A percentile compares a stretch with the other conserved stretches of the same genome.
Evolutionary conservation across 306 rosid species (phyloP).

Genomic region (Pterocarpus santalinus): DNA sequence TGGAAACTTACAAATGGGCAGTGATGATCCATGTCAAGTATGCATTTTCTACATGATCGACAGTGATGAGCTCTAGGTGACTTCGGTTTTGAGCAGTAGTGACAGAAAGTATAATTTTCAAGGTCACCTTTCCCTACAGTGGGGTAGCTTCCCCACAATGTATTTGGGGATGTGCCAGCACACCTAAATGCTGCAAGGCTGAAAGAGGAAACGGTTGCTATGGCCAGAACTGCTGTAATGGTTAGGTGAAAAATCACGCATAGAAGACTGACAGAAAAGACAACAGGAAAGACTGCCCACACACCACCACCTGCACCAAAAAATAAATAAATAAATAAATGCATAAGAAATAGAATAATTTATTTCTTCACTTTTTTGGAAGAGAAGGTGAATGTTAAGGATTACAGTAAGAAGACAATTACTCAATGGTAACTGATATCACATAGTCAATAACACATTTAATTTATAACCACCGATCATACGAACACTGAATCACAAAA

Average conservation of each 20-base stretch:
- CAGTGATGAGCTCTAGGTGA: conserved; percentile 94
- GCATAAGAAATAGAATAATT: conserved; percentile 38
- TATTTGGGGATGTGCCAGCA: conserved; percentile 82
- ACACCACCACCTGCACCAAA: conserved; percentile 88
- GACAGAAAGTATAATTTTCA: conserved; percentile 84
- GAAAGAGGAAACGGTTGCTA: conserved; percentile 73
- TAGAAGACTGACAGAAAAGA: conserved; percentile 72
- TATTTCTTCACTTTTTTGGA: conserved; percentile 15
- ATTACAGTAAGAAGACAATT: background rate
- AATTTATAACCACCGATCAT: conserved; percentile 17
- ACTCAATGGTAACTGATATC: conserved; percentile 7
- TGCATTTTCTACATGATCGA: conserved; percentile 82
- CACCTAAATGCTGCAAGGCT: conserved; percentile 76
- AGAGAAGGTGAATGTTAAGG: background rate
- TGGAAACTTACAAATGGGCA: conserved; percentile 92
- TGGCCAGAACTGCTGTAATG: conserved; percentile 65
- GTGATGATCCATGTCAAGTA: conserved; percentile 98
- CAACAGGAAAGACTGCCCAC: conserved; percentile 77
- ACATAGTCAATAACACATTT: conserved; percentile 5
- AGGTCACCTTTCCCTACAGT: conserved; percentile 82
- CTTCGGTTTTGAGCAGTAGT: conserved; percentile 89
- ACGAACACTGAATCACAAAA: conserved; percentile 16
- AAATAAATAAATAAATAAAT: conserved; percentile 5
- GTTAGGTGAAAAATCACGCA: conserved; percentile 74
- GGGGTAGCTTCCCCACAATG: conserved; percentile 91